phyloP scores from a whole-genome alignment of 148 eudicot species.

The Chenopodium berlandieri region DNA sequence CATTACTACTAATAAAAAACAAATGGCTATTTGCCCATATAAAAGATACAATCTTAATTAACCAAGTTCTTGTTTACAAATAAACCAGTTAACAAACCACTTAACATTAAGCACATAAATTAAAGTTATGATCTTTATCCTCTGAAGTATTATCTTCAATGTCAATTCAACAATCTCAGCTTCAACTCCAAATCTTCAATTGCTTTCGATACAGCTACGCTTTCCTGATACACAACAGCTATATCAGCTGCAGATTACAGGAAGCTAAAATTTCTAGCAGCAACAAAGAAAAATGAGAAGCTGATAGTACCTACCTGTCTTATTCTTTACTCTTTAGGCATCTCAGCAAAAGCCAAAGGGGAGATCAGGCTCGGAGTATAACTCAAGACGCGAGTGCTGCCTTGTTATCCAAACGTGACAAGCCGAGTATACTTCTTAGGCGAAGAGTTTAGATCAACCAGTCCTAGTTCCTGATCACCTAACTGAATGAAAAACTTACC shows the following conservation, averaged over 20 bases:
- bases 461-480: conserved; percentile 23
- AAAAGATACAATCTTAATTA: too few relatives aligned
- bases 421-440: conserved; percentile 23
- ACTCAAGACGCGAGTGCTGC: conserved; percentile 13
- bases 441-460: conserved; percentile 23
- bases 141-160: not conserved
- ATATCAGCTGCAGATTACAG: not conserved
- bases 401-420: conserved; percentile 18
- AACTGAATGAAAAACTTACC: conserved; percentile 21
- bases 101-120: too few relatives aligned
- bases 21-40: too few relatives aligned
- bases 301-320: not conserved
- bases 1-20: too few relatives aligned
- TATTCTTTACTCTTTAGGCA: not conserved
- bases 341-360: not conserved
- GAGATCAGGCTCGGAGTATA: conserved; percentile 28
- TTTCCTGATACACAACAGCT: not conserved
- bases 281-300: not conserved
- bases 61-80: too few relatives aligned
- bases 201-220: not conserved
- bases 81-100: too few relatives aligned
- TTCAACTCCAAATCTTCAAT: too few relatives aligned
- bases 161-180: too few relatives aligned
- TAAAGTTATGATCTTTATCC: not conserved
- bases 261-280: not conserved